These are phyloP conservation scores for Arthrobotrys megalospora DNA, from an alignment of 2,329 filamentous ascomycete species.

Conservation along the genomic window DNA sequence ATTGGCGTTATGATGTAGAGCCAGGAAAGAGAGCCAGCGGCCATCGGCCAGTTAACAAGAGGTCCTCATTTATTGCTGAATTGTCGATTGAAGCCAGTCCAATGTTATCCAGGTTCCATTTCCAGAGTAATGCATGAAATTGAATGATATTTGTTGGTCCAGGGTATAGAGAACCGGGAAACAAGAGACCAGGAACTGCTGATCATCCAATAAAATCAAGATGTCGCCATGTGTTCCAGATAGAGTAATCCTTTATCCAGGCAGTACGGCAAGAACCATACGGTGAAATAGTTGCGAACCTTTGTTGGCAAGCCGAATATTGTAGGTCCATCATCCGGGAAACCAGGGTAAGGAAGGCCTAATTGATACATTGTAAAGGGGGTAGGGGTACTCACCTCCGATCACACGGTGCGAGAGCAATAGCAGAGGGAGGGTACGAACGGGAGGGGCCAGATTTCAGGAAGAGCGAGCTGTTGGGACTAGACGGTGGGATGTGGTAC, in stretches of 20 bases:
- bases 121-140: conserved; percentile 13
- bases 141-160: not conserved
- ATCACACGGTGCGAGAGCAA: conserved; percentile 60
- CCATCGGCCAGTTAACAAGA: conserved; percentile 10
- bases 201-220: conserved; percentile 1
- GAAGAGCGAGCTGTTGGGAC: conserved; percentile 18
- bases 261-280: conserved; percentile 10
- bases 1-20: conserved; percentile 1
- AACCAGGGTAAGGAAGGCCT: conserved; percentile 34
- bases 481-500: not conserved
- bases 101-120: conserved; percentile 30
- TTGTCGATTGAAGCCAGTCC: conserved; percentile 26
- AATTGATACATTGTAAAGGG: conserved; percentile 34
- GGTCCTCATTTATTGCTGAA: conserved; percentile 11
- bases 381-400: conserved; percentile 53
- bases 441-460: conserved; percentile 13
- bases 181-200: conserved; percentile 19
- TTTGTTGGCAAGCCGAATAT: conserved; percentile 25
- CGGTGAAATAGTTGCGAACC: conserved; percentile 14
- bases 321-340: conserved; percentile 29
- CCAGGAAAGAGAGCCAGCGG: conserved; percentile 8
- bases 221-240: conserved; percentile 14
- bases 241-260: conserved; percentile 25
- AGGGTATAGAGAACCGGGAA: conserved; percentile 16
- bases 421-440: conserved; percentile 50